These are phyloP conservation scores for Porcisia hertigi DNA, from an alignment of 208 protist genomes.

Conservation along the genomic window DNA sequence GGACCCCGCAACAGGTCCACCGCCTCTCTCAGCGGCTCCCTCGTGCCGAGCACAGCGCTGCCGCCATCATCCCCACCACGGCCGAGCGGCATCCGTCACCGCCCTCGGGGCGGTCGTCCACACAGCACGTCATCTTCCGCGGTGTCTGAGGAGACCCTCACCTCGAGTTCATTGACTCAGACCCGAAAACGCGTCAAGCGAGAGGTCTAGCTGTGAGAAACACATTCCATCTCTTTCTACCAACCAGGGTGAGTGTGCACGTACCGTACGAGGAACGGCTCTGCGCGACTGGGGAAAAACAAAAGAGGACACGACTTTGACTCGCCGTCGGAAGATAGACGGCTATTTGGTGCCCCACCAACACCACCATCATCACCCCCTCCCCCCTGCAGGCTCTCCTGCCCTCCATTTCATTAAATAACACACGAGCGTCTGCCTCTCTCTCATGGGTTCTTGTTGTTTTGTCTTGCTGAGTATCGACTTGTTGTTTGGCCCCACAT, in stretches of 20 bases:
- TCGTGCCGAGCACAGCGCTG: background rate
- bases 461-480: too few species aligned
- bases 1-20: background rate
- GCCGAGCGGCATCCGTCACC: conserved; percentile 14
- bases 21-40: background rate
- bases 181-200: background rate
- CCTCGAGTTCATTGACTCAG: background rate
- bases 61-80: background rate
- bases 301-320: background rate
- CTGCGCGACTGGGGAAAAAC: background rate
- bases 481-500: too few species aligned
- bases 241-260: background rate
- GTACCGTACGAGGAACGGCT: too few species aligned
- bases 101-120: background rate
- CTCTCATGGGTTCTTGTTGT: too few species aligned
- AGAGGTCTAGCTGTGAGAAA: background rate
- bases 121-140: background rate
- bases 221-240: background rate
- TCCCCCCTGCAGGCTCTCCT: too few species aligned
- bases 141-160: background rate
- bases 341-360: too few species aligned
- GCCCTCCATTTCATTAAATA: too few species aligned
- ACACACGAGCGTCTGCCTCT: too few species aligned
- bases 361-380: too few species aligned
- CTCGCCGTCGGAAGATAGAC: background rate